Percentiles rank a stretch among this genome's conserved stretches.
Evolutionary conservation across 2,329 filamentous ascomycete species (phyloP).

Genomic region (Fusarium albosuccineum): DNA sequence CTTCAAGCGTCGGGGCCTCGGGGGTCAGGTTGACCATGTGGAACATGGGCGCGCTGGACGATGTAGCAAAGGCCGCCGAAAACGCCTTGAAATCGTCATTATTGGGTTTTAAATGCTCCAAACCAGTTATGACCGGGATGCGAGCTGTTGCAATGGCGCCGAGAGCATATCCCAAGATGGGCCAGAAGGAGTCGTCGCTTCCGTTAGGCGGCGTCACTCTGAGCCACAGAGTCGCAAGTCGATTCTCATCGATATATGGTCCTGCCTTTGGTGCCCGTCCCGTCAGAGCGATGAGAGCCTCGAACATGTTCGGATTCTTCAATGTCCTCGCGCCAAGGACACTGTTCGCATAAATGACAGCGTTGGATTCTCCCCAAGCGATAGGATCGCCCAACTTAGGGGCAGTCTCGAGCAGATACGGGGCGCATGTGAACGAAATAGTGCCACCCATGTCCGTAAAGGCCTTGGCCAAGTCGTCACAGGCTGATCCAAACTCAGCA

Average conservation of each 20-base stretch:
- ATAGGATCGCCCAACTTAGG: conserved; percentile 30
- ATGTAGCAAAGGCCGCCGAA: conserved; percentile 36
- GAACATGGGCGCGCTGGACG: conserved; percentile 36
- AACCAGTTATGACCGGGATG: conserved; percentile 32
- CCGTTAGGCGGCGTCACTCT: neutral
- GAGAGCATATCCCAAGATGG: conserved; percentile 34
- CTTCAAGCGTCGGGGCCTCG: conserved; percentile 23
- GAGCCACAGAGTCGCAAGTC: conserved; percentile 14
- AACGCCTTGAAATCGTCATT: conserved; percentile 41
- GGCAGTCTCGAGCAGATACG: conserved; percentile 34
- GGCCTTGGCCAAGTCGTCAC: conserved; percentile 22
- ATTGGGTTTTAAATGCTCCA: conserved; percentile 17
- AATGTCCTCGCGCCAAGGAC: conserved; percentile 38
- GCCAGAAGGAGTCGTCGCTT: conserved; percentile 36
- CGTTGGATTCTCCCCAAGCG: conserved; percentile 40
- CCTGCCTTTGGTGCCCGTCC: conserved; percentile 36
- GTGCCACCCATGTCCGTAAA: conserved; percentile 37
- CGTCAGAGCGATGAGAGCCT: conserved; percentile 34
- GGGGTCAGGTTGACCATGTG: conserved; percentile 37
- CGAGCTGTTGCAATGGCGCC: conserved; percentile 25
- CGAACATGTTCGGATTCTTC: conserved; percentile 38
- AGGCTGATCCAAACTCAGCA: conserved; percentile 18
- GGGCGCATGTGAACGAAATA: conserved; percentile 35
- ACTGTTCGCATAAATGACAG: conserved; percentile 41
- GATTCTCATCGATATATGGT: conserved; percentile 21